Evolutionary conservation across 1,284 basidiomycete genomes (phyloP).

Genomic region (Apiotrichum gamsii): DNA sequence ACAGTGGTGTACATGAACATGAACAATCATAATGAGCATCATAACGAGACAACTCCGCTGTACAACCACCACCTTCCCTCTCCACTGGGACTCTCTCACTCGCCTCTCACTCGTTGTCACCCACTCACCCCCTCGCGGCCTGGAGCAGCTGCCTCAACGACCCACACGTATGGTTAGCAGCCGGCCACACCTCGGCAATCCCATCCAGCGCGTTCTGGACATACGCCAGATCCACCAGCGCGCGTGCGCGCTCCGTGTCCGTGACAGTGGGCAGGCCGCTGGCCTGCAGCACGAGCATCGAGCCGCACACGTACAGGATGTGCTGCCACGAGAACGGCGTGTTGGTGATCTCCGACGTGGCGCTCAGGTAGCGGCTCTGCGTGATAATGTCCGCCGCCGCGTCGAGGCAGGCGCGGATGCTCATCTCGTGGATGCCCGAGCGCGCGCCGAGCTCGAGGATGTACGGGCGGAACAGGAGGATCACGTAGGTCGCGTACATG

Average conservation of each 20-base stretch:
- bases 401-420: slow-evolving; percentile 10
- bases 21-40: no score
- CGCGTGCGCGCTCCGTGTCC: slow-evolving; percentile 4
- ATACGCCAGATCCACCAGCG: slow-evolving; percentile 12
- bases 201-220: slow-evolving; percentile 14
- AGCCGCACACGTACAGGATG: slow-evolving; percentile 18
- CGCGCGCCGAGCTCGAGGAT: slow-evolving; percentile 19
- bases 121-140: no score
- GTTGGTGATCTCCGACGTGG: slow-evolving; percentile 5
- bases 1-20: no score
- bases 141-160: slow-evolving; percentile 15
- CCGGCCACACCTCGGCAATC: slow-evolving; percentile 17
- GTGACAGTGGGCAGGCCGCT: slow-evolving; percentile 16
- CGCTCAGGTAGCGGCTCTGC: slow-evolving; percentile 14
- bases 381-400: slow-evolving; percentile 17
- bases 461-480: slow-evolving; percentile 24
- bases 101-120: no score
- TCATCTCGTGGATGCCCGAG: slow-evolving; percentile 3
- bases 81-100: no score
- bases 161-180: slow-evolving; percentile 10
- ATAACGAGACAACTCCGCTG: no score
- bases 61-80: no score
- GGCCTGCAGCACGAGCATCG: slow-evolving; percentile 20
- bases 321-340: slow-evolving; percentile 19
- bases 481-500: slow-evolving; percentile 23